phyloP scores from a whole-genome alignment of 1,139 yeast species.

The Yamadazyma friedrichii region DNA sequence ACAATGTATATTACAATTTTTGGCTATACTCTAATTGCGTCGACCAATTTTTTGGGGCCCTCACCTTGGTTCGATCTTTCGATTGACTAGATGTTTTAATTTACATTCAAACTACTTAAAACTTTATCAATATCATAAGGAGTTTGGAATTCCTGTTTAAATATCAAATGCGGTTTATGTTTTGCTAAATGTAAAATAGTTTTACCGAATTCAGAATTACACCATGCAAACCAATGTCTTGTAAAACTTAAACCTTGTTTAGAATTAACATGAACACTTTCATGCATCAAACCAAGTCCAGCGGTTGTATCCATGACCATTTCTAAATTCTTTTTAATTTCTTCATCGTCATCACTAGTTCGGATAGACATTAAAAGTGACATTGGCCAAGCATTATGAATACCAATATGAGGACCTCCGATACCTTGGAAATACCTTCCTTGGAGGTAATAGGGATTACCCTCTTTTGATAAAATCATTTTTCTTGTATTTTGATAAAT shows the following conservation, averaged over 20 bases:
- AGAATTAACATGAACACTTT: slow-evolving; percentile 67
- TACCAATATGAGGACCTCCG: slow-evolving; percentile 91
- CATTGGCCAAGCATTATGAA: slow-evolving; percentile 89
- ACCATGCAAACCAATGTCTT: slow-evolving; percentile 93
- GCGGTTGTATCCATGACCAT: slow-evolving; percentile 62
- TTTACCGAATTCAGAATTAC: slow-evolving; percentile 87
- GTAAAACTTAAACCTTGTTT: slow-evolving; percentile 51
- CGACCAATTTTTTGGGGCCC: neutral
- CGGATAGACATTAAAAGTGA: slow-evolving; percentile 70
- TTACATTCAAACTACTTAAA: neutral
- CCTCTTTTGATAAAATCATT: slow-evolving; percentile 66
- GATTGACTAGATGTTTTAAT: neutral
- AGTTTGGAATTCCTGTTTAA: slow-evolving; percentile 39
- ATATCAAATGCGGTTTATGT: slow-evolving; percentile 71
- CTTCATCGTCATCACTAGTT: slow-evolving; percentile 70
- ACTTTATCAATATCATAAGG: slow-evolving; percentile 25
- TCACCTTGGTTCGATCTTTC: neutral
- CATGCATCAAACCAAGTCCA: slow-evolving; percentile 82
- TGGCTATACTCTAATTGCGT: neutral
- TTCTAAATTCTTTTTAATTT: slow-evolving; percentile 52
- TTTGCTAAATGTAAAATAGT: slow-evolving; percentile 73
- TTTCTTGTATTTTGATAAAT: slow-evolving; percentile 75
- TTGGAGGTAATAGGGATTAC: slow-evolving; percentile 73
- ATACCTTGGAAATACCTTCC: slow-evolving; percentile 71
- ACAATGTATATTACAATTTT: slow-evolving; percentile 7